A percentile compares a stretch with the other conserved stretches of the same genome.
Conservation (phyloP, 2,329 filamentous ascomycete species). For the Chrysosporium keratinophilum region DNA sequence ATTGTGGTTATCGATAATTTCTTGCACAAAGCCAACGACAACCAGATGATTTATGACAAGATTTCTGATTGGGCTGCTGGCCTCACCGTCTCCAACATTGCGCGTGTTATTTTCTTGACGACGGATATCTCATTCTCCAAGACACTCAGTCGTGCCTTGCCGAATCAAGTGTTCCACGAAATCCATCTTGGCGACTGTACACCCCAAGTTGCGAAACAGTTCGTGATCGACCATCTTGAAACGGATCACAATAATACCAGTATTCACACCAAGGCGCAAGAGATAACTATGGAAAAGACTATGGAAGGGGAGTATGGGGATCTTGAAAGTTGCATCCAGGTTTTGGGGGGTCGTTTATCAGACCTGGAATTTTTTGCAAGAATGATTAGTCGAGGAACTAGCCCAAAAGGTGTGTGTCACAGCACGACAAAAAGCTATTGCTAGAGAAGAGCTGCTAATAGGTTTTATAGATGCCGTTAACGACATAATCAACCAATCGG, state of each 20-base stretch:
- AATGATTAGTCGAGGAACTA: constrained; percentile 76
- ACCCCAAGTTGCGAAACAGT: constrained; percentile 75
- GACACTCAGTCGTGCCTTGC: constrained; percentile 72
- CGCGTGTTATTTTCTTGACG: constrained; percentile 89
- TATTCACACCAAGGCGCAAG: constrained; percentile 28
- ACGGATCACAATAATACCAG: constrained; percentile 32
- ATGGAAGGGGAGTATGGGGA: constrained; percentile 47
- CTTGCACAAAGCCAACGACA: constrained; percentile 63
- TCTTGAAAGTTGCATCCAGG: constrained; percentile 69
- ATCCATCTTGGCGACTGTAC: constrained; percentile 79
- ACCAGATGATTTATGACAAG: constrained; percentile 59
- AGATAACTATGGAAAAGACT: neutral
- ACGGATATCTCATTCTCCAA: constrained; percentile 84
- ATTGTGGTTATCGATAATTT: constrained; percentile 91
- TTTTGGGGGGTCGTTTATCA: constrained; percentile 81
- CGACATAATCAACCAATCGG: constrained; percentile 81
- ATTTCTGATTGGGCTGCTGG: constrained; percentile 82
- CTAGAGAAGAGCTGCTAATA: neutral
- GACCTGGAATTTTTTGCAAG: constrained; percentile 92
- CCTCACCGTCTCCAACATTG: constrained; percentile 75
- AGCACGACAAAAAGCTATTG: neutral
- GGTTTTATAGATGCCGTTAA: constrained; percentile 54
- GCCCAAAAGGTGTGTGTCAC: constrained; percentile 46
- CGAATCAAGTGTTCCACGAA: constrained; percentile 80
- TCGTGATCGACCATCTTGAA: constrained; percentile 68